Evolutionary conservation across 108 stramenopile species (phyloP), one percentile per base, ranked within the genome.

Genomic region (Skeletonema marinoi): DNA sequence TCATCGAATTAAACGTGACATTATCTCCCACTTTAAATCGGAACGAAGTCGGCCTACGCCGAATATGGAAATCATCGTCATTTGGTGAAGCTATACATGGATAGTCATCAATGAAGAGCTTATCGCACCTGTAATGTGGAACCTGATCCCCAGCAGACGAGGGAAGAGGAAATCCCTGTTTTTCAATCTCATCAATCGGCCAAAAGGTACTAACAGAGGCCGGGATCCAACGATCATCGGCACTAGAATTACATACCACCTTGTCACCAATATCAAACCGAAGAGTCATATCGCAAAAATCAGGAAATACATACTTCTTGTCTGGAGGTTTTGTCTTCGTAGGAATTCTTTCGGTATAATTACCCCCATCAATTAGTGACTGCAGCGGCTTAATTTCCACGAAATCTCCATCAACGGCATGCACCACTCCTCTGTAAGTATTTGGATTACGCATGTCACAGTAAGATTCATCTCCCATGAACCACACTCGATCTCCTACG

Each of bases 401-500:
- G 32, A 33, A 17, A 3, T 59, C 21, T n/a, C 25, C 58, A 17
- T 44, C 58, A 2, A 70, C 70, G 21, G n/a, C 6, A 7, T 60
- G 58, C 17, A 70, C 70, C 38, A 70, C 41, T 1, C 70, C 70
- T 12, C 70, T 31, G 56, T 70, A 70, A 21, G 36, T 60, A 4
- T 39, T 35, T 9, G 70, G 70, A 39, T 70, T 70, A 46, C 11
- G 2, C 3, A 0, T 16, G 3, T n/a, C 44, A 46, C 11, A 46
- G 3, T 44, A 16, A 6, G 42, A 14, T n/a, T 4, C 16, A 60
- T 70, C 70, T n/a, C 58, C 35, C 21, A 25, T 35, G 58, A 60
- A 70, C 56, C 70, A 70, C 2, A 70, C 58, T 60, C 70, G 16
- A 39, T 70, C 70, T 9, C 70, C 70, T 39, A 60, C 36, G 36